Evolutionary conservation across 257 asterid species (phyloP).

Genomic region (Jacaranda mimosifolia): DNA sequence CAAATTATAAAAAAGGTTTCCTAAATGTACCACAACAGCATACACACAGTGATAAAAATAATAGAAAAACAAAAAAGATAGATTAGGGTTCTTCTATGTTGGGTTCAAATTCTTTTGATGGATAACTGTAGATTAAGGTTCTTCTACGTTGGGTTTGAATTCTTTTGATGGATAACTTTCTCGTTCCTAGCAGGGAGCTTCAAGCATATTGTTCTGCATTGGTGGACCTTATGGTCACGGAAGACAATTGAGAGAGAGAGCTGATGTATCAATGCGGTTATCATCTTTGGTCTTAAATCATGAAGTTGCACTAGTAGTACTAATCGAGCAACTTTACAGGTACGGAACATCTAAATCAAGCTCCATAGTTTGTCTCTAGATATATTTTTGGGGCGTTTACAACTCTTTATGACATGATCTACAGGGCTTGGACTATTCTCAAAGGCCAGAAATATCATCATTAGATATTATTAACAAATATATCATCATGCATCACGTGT

Average conservation of each 20-base stretch:
- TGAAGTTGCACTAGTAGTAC: slow-evolving; percentile 82
- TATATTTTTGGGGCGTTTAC: not conserved
- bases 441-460: slow-evolving; percentile 95
- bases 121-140: slow-evolving; percentile 5
- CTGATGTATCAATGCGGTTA: slow-evolving; percentile 63
- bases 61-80: not conserved
- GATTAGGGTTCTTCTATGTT: not conserved
- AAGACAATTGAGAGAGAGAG: slow-evolving; percentile 68
- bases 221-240: slow-evolving; percentile 98
- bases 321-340: slow-evolving; percentile 91
- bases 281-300: slow-evolving; percentile 88
- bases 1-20: not conserved
- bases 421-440: slow-evolving; percentile 95
- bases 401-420: slow-evolving; percentile 21
- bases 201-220: slow-evolving; percentile 75
- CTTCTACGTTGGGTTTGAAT: not conserved
- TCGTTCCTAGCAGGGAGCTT: slow-evolving; percentile 60
- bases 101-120: slow-evolving; percentile 1
- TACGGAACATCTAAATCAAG: slow-evolving; percentile 15
- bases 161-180: slow-evolving; percentile 18
- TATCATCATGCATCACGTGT: not conserved
- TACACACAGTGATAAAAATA: not conserved
- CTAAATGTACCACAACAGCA: not conserved
- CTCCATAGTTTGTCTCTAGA: not conserved
- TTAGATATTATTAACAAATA: slow-evolving; percentile 37